phyloP scores from a whole-genome alignment of 805 yeast species.

The Wickerhamomyces ciferrii region DNA sequence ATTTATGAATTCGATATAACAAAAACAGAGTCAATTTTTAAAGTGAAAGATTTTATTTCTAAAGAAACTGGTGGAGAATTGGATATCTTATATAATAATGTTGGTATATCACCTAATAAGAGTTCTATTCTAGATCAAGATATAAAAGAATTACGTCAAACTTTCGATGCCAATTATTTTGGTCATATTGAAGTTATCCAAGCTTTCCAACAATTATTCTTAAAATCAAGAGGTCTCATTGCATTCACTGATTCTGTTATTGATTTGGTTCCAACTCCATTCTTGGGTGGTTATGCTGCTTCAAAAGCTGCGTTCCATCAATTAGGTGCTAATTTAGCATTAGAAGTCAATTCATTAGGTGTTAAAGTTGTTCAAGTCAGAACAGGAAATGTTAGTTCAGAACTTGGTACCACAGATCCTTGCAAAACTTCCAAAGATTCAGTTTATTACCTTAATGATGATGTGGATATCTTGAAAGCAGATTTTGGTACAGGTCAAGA shows the following conservation, averaged over 20 bases:
- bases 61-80: constrained; percentile 27
- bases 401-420: too few species aligned
- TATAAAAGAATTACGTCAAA: constrained; percentile 16
- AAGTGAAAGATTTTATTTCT: constrained; percentile 20
- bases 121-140: constrained; percentile 29
- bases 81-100: constrained; percentile 36
- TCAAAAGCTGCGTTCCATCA: constrained; percentile 35
- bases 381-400: constrained; percentile 36
- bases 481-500: not conserved
- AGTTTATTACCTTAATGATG: constrained; percentile 8
- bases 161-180: constrained; percentile 30
- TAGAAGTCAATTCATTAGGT: constrained; percentile 32
- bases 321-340: constrained; percentile 27
- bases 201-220: constrained; percentile 25
- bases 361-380: constrained; percentile 33
- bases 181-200: constrained; percentile 33
- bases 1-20: constrained; percentile 32
- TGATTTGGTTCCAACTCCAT: constrained; percentile 27
- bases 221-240: constrained; percentile 29
- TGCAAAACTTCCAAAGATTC: constrained; percentile 11
- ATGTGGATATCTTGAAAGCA: too few species aligned
- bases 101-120: constrained; percentile 22
- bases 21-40: constrained; percentile 21
- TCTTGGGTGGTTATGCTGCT: constrained; percentile 28
- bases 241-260: constrained; percentile 34